Evolutionary conservation across 495 filamentous ascomycete genomes (phyloP), one percentile per base, ranked within the genome.

Genomic region (Aspergillus bridgeri): DNA sequence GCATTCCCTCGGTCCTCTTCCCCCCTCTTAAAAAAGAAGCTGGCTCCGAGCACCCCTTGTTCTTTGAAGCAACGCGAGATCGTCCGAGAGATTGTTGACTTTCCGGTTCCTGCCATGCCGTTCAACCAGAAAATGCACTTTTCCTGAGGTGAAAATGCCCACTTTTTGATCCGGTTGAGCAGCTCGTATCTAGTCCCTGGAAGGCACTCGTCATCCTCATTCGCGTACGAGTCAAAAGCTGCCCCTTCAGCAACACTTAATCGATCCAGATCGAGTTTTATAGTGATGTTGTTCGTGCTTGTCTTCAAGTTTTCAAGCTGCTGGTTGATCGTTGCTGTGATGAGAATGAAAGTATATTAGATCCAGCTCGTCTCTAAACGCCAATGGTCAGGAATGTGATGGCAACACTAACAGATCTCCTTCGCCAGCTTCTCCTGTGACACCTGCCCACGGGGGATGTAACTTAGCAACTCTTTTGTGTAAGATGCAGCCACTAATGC

Each of bases 21-120:
- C 17, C 75, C 70, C 63, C 48, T 71, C 27, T 75, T 77, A 62
- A 83, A 83, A 66, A 82, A 79, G 65, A 81, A 80, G 61, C 17
- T 54, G 11, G 42, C 53, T 2, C 53, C 53, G 1, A 54, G 33
- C 17, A 2, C 0, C 0, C 13, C 3, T 0, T 3, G n/a, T 1
- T 47, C 43, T 9, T 47, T 22, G 15, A 64, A 49, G 2, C 15
- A 20, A 4, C 21, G 11, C 1, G 65, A 59, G 0, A 70, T n/a
- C 2, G 69, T 66, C 3, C 65, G 61, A 13, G 67, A 56, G 20
- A 72, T 65, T 9, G 65, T 72, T 0, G 70, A 76, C 48, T 75
- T 75, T 24, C 73, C 71, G 3, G 71, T 74, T 0, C 73, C 73
- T 17, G 72, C 70, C 59, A 66, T 54, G 3, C 53, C 53, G 7